Evolutionary conservation across 108 stramenopile species (phyloP).

Genomic region (Nannochloropsis gaditana): DNA sequence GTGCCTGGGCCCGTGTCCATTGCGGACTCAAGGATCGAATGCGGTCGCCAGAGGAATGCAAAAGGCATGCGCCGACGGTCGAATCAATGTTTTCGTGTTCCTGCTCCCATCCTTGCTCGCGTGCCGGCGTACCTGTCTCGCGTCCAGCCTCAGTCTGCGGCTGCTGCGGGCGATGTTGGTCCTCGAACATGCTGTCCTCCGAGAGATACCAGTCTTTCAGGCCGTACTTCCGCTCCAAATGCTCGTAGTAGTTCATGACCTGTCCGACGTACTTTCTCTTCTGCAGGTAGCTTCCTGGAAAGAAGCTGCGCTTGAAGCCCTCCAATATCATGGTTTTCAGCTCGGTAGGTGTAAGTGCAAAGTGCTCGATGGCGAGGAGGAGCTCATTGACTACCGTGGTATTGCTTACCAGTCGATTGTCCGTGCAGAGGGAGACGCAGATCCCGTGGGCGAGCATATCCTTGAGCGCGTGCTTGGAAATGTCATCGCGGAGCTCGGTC

Average conservation of each 20-base stretch:
- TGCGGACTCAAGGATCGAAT: background rate
- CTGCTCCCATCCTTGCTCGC: slow-evolving; percentile 58
- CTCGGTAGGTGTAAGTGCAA: background rate
- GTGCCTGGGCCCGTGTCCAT: background rate
- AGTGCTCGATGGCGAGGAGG: background rate
- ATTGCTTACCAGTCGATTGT: slow-evolving; percentile 17
- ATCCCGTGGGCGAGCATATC: slow-evolving; percentile 19
- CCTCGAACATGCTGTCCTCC: background rate
- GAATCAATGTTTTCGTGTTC: slow-evolving; percentile 49
- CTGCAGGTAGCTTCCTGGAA: background rate
- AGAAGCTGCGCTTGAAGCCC: slow-evolving; percentile 20
- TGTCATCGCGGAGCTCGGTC: background rate
- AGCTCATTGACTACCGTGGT: slow-evolving; percentile 12
- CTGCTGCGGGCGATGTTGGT: background rate
- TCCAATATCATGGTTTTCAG: slow-evolving; percentile 12
- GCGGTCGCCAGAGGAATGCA: background rate
- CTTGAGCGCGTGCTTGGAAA: slow-evolving; percentile 18
- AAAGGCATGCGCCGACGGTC: too few relatives aligned
- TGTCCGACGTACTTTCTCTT: background rate
- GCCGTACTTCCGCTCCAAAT: slow-evolving; percentile 23
- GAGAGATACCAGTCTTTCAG: slow-evolving; percentile 3
- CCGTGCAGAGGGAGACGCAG: slow-evolving; percentile 25
- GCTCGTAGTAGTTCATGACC: background rate
- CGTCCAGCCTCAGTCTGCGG: background rate
- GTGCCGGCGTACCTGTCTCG: background rate